Base-by-base conservation (phyloP, 169 alveolate species). In the Plasmodium chabaudi region DNA sequence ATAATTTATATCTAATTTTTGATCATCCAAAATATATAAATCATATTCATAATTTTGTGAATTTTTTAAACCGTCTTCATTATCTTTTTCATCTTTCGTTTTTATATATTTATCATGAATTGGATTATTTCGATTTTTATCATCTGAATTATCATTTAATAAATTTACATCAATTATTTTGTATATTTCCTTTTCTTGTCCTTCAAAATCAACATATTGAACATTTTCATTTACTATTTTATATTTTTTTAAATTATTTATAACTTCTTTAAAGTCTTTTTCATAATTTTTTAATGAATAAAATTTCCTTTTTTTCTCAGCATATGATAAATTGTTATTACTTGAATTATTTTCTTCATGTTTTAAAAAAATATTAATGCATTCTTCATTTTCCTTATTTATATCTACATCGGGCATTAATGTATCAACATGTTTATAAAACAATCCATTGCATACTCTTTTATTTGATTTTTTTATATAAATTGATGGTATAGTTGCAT, bases 121-220 rank as follows among this genome's bases (percentile, higher is more conserved):
- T 19, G 7, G 34, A 9, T 71, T 53, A 4, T 42, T 13, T 1
- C 44, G 34, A 39, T 3, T 6, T 61, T 34, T 59, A 71, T 71
- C 15, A 25, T 39, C 19, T 34, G 6, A 21, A 59, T 63, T 63
- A 39, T 73, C 72, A 63, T 75, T 27, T 19, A 72, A 57, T 59
- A 82, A 39, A 82, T 82, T 61, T 63, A 82, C 71, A 47, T 82
- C 90, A 27, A 82, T 82, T 65, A 82, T 82, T 82, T 82, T 82
- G 61, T 65, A 82, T 44, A n/a, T 68, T 67, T 34, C 90, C 23
- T 82, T 67, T 67, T 57, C 46, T 3, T 82, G 46, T 15, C 63
- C 68, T 19, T 67, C 82, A 47, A 82, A 67, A 67, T 82, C 53
- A 46, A 82, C 39, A 70, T 67, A 65, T 6, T 82, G 90, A 55